Evolutionary conservation across 306 rosid genomes (phyloP).

Genomic region (Crotalaria pallida): DNA sequence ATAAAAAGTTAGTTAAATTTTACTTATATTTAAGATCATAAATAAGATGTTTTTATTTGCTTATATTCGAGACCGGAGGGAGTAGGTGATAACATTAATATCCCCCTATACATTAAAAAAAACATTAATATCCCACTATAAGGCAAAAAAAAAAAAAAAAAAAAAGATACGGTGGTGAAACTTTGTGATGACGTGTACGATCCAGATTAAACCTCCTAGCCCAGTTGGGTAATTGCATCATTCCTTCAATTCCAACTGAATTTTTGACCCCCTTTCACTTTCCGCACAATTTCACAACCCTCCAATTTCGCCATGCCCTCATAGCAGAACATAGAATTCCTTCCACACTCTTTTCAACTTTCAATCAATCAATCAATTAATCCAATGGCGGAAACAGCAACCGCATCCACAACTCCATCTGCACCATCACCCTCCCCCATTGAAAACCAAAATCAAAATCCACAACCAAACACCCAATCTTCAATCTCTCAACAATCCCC

Average conservation of each 20-base stretch:
- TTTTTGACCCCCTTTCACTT: background rate
- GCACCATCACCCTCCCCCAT: slow-evolving; percentile 36
- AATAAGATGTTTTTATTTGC: too few relatives aligned
- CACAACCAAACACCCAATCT: slow-evolving; percentile 17
- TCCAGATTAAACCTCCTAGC: slow-evolving; percentile 26
- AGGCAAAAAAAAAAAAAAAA: too few relatives aligned
- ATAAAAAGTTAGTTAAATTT: too few relatives aligned
- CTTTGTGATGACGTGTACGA: slow-evolving; percentile 28
- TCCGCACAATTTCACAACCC: background rate
- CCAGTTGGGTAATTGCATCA: background rate
- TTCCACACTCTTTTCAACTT: too few relatives aligned
- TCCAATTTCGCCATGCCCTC: background rate
- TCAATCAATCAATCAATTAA: too few relatives aligned
- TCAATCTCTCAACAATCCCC: background rate
- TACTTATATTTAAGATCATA: too few relatives aligned
- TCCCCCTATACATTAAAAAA: too few relatives aligned
- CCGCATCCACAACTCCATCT: background rate
- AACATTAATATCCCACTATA: too few relatives aligned
- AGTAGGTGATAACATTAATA: too few relatives aligned
- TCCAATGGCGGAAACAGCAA: slow-evolving; percentile 44
- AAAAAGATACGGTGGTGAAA: too few relatives aligned
- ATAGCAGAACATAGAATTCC: background rate
- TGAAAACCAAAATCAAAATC: background rate
- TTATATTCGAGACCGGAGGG: too few relatives aligned
- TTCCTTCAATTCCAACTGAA: background rate